Percentiles rank a stretch among this genome's conserved stretches.
These are phyloP conservation scores for Pezizomycotina sp. DNA, from an alignment of 2,329 filamentous ascomycete species.

Conservation along the genomic window DNA sequence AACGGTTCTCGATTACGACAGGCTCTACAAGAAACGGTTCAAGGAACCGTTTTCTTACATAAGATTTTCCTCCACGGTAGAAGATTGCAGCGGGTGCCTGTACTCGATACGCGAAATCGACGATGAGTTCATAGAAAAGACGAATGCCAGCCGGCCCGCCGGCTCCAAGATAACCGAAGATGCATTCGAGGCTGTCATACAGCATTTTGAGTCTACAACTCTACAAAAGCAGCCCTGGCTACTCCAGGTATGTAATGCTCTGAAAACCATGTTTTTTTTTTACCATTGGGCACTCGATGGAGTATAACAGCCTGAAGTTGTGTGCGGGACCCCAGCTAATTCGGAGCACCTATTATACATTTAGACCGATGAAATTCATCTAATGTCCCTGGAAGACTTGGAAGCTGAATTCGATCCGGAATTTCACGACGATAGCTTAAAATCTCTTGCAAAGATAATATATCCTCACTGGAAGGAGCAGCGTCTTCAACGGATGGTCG, in stretches of 20 bases:
- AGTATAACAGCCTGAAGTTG: no score
- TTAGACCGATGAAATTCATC: constrained; percentile 64
- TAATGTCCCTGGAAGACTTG: constrained; percentile 58
- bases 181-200: constrained; percentile 86
- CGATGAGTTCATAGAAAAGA: constrained; percentile 62
- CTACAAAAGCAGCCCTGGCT: constrained; percentile 74
- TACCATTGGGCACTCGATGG: no score
- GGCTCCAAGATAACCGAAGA: constrained; percentile 61
- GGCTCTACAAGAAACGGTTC: constrained; percentile 65
- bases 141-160: constrained; percentile 56
- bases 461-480: constrained; percentile 54
- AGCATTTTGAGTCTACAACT: constrained; percentile 81
- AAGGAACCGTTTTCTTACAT: constrained; percentile 84
- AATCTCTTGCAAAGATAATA: constrained; percentile 26
- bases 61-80: constrained; percentile 92
- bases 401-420: constrained; percentile 51
- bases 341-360: no score
- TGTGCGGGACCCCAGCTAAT: no score
- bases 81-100: constrained; percentile 75
- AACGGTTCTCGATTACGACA: constrained; percentile 66
- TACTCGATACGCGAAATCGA: constrained; percentile 95
- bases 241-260: constrained; percentile 29
- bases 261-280: background rate
- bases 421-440: constrained; percentile 38
- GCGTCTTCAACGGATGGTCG: constrained; percentile 52